Conservation (phyloP, 2,329 filamentous ascomycete genomes). For the Calonectria montana region DNA sequence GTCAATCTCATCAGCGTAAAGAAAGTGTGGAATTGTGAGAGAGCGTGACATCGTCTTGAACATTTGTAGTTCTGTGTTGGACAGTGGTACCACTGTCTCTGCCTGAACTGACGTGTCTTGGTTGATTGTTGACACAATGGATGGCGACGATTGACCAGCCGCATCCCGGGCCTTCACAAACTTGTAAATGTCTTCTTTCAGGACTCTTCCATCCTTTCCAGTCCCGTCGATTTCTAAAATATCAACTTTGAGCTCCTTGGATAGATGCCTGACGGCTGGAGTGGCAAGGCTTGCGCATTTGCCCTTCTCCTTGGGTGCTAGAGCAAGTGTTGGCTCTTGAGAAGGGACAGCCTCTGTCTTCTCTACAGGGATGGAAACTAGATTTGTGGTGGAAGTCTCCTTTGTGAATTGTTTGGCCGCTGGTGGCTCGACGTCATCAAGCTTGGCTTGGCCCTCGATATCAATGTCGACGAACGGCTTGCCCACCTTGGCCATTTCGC, state of each 20-base stretch:
- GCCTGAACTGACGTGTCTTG: slow-evolving; percentile 60
- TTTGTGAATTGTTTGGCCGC: slow-evolving; percentile 47
- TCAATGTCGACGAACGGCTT: slow-evolving; percentile 96
- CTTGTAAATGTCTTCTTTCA: slow-evolving; percentile 90
- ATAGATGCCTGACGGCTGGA: slow-evolving; percentile 89
- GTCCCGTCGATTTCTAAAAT: slow-evolving; percentile 85
- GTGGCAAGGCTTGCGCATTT: slow-evolving; percentile 84
- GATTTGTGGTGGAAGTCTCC: slow-evolving; percentile 40
- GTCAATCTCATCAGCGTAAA: slow-evolving; percentile 92
- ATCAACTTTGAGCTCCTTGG: slow-evolving; percentile 81
- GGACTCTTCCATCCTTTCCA: slow-evolving; percentile 88
- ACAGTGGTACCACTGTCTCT: slow-evolving; percentile 78
- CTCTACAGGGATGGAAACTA: slow-evolving; percentile 24
- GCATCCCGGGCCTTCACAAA: slow-evolving; percentile 69
- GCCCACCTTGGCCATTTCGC: slow-evolving; percentile 96
- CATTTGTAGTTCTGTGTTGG: slow-evolving; percentile 89
- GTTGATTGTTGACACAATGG: slow-evolving; percentile 31
- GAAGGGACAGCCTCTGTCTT: slow-evolving; percentile 16
- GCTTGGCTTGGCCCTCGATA: slow-evolving; percentile 79
- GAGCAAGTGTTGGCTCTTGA: slow-evolving; percentile 11
- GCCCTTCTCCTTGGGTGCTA: slow-evolving; percentile 56
- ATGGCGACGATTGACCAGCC: slow-evolving; percentile 36
- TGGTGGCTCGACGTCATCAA: slow-evolving; percentile 50
- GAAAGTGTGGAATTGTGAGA: slow-evolving; percentile 91
- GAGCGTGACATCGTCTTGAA: slow-evolving; percentile 98